Conservation (phyloP, 805 yeast species). For the Schwanniomyces yamadae region DNA sequence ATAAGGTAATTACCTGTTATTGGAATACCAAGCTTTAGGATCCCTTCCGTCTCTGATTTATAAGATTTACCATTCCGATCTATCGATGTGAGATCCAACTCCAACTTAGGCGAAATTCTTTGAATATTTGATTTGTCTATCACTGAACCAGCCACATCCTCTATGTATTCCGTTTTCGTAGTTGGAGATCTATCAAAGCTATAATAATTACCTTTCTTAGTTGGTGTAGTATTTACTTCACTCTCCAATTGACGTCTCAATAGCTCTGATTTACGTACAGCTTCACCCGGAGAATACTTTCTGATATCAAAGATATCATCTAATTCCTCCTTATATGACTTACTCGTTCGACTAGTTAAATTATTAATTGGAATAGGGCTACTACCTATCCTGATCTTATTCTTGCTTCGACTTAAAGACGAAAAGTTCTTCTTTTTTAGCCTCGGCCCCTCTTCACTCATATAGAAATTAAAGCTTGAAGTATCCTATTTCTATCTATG, state of each 20-base stretch:
- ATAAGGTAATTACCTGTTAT: constrained; percentile 9
- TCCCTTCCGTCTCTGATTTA: constrained; percentile 1
- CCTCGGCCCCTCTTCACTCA: constrained; percentile 7
- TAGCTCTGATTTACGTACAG: constrained; percentile 4
- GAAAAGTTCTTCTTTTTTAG: constrained; percentile 7
- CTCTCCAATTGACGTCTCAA: constrained; percentile 2
- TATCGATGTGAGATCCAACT: constrained; percentile 1
- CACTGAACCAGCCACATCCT: background rate
- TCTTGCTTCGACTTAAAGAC: constrained; percentile 5
- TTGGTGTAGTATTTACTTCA: constrained; percentile 4
- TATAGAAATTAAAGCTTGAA: background rate
- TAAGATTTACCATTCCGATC: constrained; percentile 5
- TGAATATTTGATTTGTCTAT: background rate
- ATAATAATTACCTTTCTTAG: constrained; percentile 2
- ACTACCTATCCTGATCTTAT: constrained; percentile 4
- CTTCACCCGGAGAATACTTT: constrained; percentile 1
- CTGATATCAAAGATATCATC: background rate
- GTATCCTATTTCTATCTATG: too few relatives aligned
- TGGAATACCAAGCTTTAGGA: constrained; percentile 8
- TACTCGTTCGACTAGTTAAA: constrained; percentile 1
- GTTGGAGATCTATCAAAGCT: background rate
- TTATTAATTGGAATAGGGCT: constrained; percentile 7
- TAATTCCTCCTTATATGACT: background rate
- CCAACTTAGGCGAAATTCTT: background rate
- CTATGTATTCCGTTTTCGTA: background rate